Base-by-base conservation (phyloP, 805 yeast genomes). In the Wickerhamomyces bovis region DNA sequence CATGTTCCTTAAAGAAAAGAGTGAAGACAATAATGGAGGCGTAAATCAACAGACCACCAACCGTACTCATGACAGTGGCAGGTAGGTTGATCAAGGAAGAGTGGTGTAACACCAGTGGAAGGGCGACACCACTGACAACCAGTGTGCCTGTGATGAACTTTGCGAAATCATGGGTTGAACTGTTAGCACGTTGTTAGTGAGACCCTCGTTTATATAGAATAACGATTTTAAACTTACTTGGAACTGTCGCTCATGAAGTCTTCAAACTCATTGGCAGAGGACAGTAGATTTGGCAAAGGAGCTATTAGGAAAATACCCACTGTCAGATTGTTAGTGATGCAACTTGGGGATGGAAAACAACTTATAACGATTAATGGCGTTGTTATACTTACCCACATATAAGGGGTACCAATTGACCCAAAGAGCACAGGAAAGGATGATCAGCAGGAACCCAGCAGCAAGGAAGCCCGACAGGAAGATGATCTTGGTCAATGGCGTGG, bases 381-480 rank as follows among this genome's bases (percentile, higher is more conserved):
- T 12, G 4, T n/a, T 19, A 15, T 21, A 71, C 77, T 42, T 53
- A 73, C 77, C 75, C 54, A 85, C 88, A 35, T 83, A 75, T 48
- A 92, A 74, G 33, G 99, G 98, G 58, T 84, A 80, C 95, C 97
- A 94, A 64, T 89, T 89, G 42, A 87, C 85, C 69, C 80, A 88
- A 12, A 94, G 72, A 3, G 94, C 92, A 44, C 96, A 89, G 41
- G 96, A 89, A 30, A 94, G 72, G 22, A 92, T 86, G 39, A 90
- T 89, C 53, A 94, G 71, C 31, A 94, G 77, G 58, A 92, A 92
- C 6, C 99, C 99, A 54, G 89, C 75, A 1, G 98, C 94, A 26
- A 92, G 74, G 41, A 90, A 81, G 36, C 82, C 73, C 15, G 94
- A 78, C 18, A 88, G 78, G 15, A 84, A 83, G 39, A 88, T 84